phyloP scores from a whole-genome alignment of 495 filamentous ascomycete species.

The Annulohypoxylon moriforme region DNA sequence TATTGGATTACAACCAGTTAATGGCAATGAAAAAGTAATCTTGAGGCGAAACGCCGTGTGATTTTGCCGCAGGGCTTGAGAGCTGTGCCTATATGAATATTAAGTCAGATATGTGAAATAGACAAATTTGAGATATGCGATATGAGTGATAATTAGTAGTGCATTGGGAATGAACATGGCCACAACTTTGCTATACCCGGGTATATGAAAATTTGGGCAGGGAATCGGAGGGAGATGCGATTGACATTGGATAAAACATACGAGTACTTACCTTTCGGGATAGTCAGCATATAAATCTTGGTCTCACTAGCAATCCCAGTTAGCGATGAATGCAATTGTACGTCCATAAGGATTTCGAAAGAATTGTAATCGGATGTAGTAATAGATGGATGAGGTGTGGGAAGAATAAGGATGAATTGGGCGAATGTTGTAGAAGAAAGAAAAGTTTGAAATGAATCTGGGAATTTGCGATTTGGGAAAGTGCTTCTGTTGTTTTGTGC shows the following conservation, averaged over 20 bases:
- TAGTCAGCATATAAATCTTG: not conserved
- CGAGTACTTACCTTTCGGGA: constrained; percentile 8
- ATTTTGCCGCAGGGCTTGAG: not conserved
- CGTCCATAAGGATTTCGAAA: not conserved
- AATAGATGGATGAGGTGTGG: not conserved
- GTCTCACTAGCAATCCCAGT: constrained; percentile 2
- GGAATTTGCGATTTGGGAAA: constrained; percentile 8
- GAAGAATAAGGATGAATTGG: not conserved
- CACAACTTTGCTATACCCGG: not conserved
- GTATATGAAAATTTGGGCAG: not conserved
- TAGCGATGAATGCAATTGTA: constrained; percentile 5
- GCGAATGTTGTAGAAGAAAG: not conserved
- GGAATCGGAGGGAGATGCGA: not conserved
- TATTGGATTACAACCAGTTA: constrained; percentile 1
- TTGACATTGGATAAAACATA: not conserved
- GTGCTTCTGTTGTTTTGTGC: constrained; percentile 19
- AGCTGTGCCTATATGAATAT: not conserved
- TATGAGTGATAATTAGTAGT: not conserved
- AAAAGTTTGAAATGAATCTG: not conserved
- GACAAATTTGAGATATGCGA: not conserved
- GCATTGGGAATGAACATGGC: not conserved
- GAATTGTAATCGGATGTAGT: not conserved
- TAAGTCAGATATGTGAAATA: constrained; percentile 2
- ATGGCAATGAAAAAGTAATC: not conserved
- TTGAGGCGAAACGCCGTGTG: not conserved